Base-by-base conservation (phyloP, 805 yeast genomes). In the Monosporozyma solicola region DNA sequence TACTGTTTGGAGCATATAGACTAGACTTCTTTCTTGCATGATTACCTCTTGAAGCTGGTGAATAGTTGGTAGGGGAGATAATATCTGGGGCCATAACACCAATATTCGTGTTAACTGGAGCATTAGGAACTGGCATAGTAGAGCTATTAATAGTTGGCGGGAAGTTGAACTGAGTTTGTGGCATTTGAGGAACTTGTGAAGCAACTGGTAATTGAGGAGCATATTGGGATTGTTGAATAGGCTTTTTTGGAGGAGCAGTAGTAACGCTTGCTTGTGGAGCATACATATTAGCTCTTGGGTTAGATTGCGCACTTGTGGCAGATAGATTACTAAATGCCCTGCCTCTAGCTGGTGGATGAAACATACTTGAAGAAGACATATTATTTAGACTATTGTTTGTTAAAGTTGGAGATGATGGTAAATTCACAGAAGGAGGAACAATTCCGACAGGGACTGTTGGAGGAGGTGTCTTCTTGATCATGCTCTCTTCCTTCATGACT, bases 1-100 rank as follows among this genome's bases (percentile, higher is more conserved):
- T 59, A 41, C 60, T 59, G 27, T 58, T 60, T 32, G 72, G 72
- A 0, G 65, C 61, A 51, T 69, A 68, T 10, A 62, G 61, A 50
- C 66, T 66, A 3, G 72, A 67, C 33, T 37, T 52, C 22, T 52
- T 52, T 25, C 54, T 48, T 7, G 51, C 54, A 48, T 52, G 54
- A 27, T 41, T 41, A 13, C 51, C 51, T 29, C 51, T 22, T 24
- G 54, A 47, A 41, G 50, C 50, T 6, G 50, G 16, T 31, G 56
- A 49, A 15, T 54, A 54, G 33, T 44, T 54, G 20, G 41, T 44
- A 24, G 54, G 52, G 7, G 56, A 45, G 3, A 47, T 20, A 6
- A 15, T 39, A n/a, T 31, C n/a, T 2, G 51, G 48, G n/a, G 52
- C 13, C 13, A 35, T 27, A 33, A 20, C 24, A 35, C 20, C 50